Evolutionary conservation across 495 filamentous ascomycete species (phyloP), one percentile per base, ranked within the genome.

Genomic region (Hypoxylon rickii): DNA sequence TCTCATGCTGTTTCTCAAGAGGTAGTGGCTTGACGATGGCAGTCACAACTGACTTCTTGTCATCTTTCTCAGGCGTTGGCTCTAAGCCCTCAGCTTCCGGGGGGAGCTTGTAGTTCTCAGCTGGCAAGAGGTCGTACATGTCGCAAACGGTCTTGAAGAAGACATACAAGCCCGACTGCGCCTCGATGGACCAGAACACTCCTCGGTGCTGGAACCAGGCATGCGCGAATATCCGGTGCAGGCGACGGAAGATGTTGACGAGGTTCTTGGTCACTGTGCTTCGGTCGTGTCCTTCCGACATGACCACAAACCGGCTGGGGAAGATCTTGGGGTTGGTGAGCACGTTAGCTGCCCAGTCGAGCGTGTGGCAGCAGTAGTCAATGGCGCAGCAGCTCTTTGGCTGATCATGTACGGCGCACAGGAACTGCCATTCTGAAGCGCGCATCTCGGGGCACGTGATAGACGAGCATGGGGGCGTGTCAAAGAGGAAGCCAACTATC

Each of bases 81-180:
- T 86, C 78, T 1, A 89, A 64, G 10, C 91, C 93, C 66, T 97
- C 94, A 2, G 95, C 95, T 67, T 97, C 92, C 10, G 87, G 83
- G 1, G 94, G 93, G 43, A 98, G 85, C 34, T 95, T 97, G 72
- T 96, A 96, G 66, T 92, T 96, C 68, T 97, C 94, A 47, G 90
- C 84, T 1, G 90, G 90, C 38, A 98, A 86, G 21, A 97, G 81
- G 33, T 83, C 81, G 70, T 96, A 97, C 61, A 83, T 79, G 64
- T 97, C 94, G 64, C 92, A 96, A 22, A 97, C 92, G 0, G 87
- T 95, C 79, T 97, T 97, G 79, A 97, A 97, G 54, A 98, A 87
- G 32, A 94, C 79, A 68, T 97, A 98, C 1, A 98, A 72, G 7
- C 94, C 94, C 39, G 87, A 87, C 67, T 89, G 81, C 10, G 80